A percentile compares a stretch with the other conserved stretches of the same genome.
These are phyloP conservation scores for Solanum pinnatisectum DNA, from an alignment of 257 asterid species.

Conservation along the genomic window DNA sequence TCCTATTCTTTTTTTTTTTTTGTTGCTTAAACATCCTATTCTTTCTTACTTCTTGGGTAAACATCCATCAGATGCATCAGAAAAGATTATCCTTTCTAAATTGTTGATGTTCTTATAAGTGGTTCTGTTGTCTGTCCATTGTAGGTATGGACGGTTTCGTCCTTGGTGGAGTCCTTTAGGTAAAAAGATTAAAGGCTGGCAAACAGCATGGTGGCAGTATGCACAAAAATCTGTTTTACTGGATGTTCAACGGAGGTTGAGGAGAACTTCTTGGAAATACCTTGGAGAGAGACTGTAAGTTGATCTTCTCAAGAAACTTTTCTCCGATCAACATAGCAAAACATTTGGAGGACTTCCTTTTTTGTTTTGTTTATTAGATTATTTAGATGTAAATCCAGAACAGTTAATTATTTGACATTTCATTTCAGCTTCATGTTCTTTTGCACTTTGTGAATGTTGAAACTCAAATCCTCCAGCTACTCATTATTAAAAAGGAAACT, in stretches of 20 bases:
- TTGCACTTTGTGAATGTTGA: background rate
- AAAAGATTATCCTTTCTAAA: background rate
- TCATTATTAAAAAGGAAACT: background rate
- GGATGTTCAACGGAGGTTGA: slow-evolving; percentile 74
- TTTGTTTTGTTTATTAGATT: background rate
- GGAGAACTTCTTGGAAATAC: slow-evolving; percentile 87
- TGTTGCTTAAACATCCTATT: background rate
- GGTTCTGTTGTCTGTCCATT: slow-evolving; percentile 10
- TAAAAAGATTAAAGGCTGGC: slow-evolving; percentile 75
- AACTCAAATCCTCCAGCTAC: background rate
- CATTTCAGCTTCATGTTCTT: background rate
- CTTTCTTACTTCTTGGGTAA: background rate
- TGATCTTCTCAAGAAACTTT: background rate
- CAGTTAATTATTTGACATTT: background rate
- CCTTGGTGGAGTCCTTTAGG: slow-evolving; percentile 89
- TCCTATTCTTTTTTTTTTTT: background rate
- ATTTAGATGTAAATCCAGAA: background rate
- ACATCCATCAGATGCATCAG: background rate
- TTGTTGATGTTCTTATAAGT: background rate
- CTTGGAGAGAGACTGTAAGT: slow-evolving; percentile 94
- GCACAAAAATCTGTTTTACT: slow-evolving; percentile 82
- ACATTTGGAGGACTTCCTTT: background rate
- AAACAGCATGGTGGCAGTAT: slow-evolving; percentile 91
- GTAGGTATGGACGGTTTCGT: slow-evolving; percentile 86
- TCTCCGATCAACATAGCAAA: background rate